Evolutionary conservation across 2,329 filamentous ascomycete genomes (phyloP), one percentile per base, ranked within the genome.

Genomic region (Amesomyces nigricolor): DNA sequence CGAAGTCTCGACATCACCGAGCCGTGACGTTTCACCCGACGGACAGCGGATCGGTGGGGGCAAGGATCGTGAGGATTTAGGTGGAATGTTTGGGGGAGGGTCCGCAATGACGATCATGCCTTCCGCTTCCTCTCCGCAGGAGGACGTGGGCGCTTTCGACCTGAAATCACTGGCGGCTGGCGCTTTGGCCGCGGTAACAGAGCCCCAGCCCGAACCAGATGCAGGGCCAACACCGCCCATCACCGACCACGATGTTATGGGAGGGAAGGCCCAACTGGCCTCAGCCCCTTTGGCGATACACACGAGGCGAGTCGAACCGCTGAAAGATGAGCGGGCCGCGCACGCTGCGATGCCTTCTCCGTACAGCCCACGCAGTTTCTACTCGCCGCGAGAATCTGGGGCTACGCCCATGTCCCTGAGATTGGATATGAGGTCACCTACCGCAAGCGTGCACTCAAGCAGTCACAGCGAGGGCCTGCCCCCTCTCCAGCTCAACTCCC

Each of bases 401-500:
- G 32, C 53, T 26, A 60, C 59, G 2, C 58, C 60, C 5, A 35
- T 55, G n/a, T 59, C 59, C 7, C 57, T 43, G 14, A 56, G 47
- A 40, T 53, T 57, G 22, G 62, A 61, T 8, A 48, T 61, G 26
- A 56, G 47, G 19, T 64, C 64, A 14, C 61, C 63, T 22, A 61
- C 59, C 11, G 44, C 44, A 37, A 62, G 59, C 38, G 53, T 63
- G 26, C 61, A 61, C 16, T 55, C 60, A 44, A 65, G 51, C 53
- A 58, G 54, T 48, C 58, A 61, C 30, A 51, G 58, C 30, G 63
- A 64, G n/a, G 60, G 62, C 0, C 54, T 70, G 16, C 65, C 68
- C 3, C 68, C 69, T 2, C 66, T 75, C 37, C 71, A 74, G 43
- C 65, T 67, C 39, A 60, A 66, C 29, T 74, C 72, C 13, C 72